These are phyloP conservation scores for Trichoderma aggressivum DNA, from an alignment of 2,329 filamentous ascomycete genomes.

Conservation along the genomic window DNA sequence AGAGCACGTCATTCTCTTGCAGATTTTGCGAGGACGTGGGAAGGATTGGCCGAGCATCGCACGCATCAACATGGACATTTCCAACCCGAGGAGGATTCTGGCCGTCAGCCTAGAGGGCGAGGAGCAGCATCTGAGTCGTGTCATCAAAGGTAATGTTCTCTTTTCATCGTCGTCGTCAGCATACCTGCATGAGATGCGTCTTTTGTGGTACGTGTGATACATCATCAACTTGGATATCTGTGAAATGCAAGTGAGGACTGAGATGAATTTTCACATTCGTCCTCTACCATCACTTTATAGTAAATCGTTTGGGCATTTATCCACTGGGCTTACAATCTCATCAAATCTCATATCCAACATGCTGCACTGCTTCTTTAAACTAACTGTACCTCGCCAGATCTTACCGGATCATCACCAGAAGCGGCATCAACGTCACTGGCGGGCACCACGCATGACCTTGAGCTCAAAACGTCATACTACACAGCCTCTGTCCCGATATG, in stretches of 20 bases:
- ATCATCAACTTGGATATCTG: neutral
- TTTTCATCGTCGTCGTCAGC: neutral
- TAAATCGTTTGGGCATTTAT: neutral
- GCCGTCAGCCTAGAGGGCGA: slow-evolving; percentile 52
- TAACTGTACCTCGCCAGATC: slow-evolving; percentile 36
- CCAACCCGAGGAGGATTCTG: slow-evolving; percentile 55
- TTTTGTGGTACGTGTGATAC: neutral
- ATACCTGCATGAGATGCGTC: neutral
- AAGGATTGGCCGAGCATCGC: neutral
- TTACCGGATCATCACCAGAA: slow-evolving; percentile 47
- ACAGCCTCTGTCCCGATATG: slow-evolving; percentile 59
- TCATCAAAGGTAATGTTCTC: slow-evolving; percentile 51
- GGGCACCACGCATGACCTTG: slow-evolving; percentile 56
- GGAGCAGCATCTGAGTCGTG: slow-evolving; percentile 43
- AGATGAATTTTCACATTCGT: neutral
- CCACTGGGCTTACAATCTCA: neutral
- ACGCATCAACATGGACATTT: slow-evolving; percentile 33
- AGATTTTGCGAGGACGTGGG: neutral
- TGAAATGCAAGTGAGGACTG: neutral
- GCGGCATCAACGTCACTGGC: slow-evolving; percentile 46
- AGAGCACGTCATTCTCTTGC: neutral
- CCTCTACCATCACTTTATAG: neutral
- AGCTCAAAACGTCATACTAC: slow-evolving; percentile 60
- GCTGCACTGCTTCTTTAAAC: neutral
- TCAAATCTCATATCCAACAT: no score